Conservation (phyloP, 2,329 filamentous ascomycete species). For the Coniochaeta sp. region DNA sequence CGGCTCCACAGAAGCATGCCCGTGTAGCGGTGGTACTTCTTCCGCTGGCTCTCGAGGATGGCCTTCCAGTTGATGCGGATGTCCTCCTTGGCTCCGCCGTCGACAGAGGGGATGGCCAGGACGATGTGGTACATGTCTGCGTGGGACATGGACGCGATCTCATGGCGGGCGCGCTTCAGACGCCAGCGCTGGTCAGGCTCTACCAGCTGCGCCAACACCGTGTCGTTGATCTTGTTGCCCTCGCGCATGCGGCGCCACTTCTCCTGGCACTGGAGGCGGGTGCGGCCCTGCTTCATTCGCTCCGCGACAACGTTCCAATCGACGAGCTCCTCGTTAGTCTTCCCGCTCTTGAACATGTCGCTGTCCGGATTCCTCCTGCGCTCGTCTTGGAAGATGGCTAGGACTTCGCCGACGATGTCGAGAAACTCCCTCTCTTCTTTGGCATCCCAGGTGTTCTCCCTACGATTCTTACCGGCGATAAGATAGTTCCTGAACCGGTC, state of each 20-base stretch:
- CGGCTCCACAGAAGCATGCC: slow-evolving; percentile 15
- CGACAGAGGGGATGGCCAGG: slow-evolving; percentile 32
- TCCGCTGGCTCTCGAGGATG: slow-evolving; percentile 6
- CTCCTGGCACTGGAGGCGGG: slow-evolving; percentile 57
- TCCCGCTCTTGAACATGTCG: slow-evolving; percentile 21
- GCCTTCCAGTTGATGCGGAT: not conserved
- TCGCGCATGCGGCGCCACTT: slow-evolving; percentile 55
- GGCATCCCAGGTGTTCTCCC: slow-evolving; percentile 50
- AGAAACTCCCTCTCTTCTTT: slow-evolving; percentile 51
- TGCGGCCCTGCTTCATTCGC: slow-evolving; percentile 54
- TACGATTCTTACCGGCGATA: slow-evolving; percentile 45
- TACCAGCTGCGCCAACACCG: slow-evolving; percentile 10
- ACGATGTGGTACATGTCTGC: slow-evolving; percentile 38
- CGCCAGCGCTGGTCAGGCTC: slow-evolving; percentile 25
- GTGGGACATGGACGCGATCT: slow-evolving; percentile 33
- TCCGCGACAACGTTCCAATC: slow-evolving; percentile 61
- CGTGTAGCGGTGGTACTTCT: slow-evolving; percentile 12
- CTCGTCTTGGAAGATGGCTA: slow-evolving; percentile 38
- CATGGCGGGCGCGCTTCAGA: slow-evolving; percentile 33
- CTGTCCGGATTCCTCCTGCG: slow-evolving; percentile 24
- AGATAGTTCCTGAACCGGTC: slow-evolving; percentile 66
- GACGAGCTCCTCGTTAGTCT: slow-evolving; percentile 45
- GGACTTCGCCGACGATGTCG: slow-evolving; percentile 43
- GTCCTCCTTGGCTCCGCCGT: slow-evolving; percentile 31
- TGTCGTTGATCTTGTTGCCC: slow-evolving; percentile 13